Percentiles rank a stretch among this genome's conserved stretches.
phyloP scores from a whole-genome alignment of 2,329 filamentous ascomycete species.

The Penicillium sp. region DNA sequence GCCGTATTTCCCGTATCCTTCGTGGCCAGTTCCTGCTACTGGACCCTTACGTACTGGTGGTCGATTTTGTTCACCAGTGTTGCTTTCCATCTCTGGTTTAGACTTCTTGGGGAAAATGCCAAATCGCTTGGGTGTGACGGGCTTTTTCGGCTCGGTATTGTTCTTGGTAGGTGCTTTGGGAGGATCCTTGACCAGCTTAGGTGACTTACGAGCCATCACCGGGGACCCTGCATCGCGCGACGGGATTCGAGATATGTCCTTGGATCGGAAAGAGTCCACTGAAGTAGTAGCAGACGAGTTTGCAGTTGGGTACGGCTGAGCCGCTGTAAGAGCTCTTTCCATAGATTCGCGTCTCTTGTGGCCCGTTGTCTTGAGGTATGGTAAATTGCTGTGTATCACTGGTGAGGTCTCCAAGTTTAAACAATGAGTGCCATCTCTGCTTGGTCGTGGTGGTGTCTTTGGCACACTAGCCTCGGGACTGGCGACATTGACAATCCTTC shows the following conservation, averaged over 20 bases:
- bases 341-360: slow-evolving; percentile 54
- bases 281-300: slow-evolving; percentile 37
- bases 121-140: slow-evolving; percentile 61
- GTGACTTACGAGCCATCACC: slow-evolving; percentile 29
- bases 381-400: slow-evolving; percentile 58
- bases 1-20: slow-evolving; percentile 57
- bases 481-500: slow-evolving; percentile 28
- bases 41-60: slow-evolving; percentile 69
- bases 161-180: slow-evolving; percentile 22
- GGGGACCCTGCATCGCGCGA: slow-evolving; percentile 36
- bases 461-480: slow-evolving; percentile 28
- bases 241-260: slow-evolving; percentile 31
- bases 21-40: slow-evolving; percentile 88
- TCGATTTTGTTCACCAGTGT: slow-evolving; percentile 56
- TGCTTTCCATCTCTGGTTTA: slow-evolving; percentile 60
- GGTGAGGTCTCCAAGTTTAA: slow-evolving; percentile 57
- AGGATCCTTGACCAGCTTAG: slow-evolving; percentile 32
- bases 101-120: slow-evolving; percentile 74
- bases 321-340: slow-evolving; percentile 41
- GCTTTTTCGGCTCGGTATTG: slow-evolving; percentile 30
- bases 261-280: slow-evolving; percentile 41
- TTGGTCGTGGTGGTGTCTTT: slow-evolving; percentile 61
- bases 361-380: slow-evolving; percentile 46
- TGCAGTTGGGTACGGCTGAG: slow-evolving; percentile 28
- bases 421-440: slow-evolving; percentile 66